Percentiles rank a stretch among this genome's conserved stretches.
Evolutionary conservation across 1,139 yeast species (phyloP).

Genomic region (Schizosaccharomyces versatilis): DNA sequence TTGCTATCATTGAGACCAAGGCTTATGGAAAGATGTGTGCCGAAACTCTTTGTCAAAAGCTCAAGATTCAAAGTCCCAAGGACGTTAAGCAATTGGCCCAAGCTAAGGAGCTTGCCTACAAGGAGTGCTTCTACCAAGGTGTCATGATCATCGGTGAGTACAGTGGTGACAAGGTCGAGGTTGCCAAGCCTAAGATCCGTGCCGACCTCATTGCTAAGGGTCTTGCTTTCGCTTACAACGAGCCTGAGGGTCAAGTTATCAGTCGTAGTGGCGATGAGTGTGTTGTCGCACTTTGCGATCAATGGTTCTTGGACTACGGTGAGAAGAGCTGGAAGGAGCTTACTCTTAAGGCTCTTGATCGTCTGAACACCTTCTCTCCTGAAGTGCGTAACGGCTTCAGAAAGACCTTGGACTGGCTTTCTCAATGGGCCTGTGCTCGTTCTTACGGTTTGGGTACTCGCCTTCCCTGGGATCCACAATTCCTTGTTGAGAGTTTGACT

Average conservation of each 20-base stretch:
- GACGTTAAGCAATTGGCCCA: constrained; percentile 66
- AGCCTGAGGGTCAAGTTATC: constrained; percentile 74
- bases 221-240: constrained; percentile 72
- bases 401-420: constrained; percentile 87
- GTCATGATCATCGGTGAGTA: constrained; percentile 57
- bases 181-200: constrained; percentile 70
- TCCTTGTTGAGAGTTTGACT: constrained; percentile 79
- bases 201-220: constrained; percentile 58
- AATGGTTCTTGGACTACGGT: constrained; percentile 96
- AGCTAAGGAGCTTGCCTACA: constrained; percentile 88
- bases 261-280: constrained; percentile 96
- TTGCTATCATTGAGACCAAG: constrained; percentile 57
- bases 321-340: constrained; percentile 77
- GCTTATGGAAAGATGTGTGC: constrained; percentile 83
- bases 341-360: constrained; percentile 58
- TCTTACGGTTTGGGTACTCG: constrained; percentile 88
- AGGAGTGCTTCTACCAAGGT: constrained; percentile 92
- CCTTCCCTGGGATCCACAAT: constrained; percentile 93
- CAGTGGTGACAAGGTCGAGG: constrained; percentile 75
- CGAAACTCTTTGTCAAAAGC: constrained; percentile 56
- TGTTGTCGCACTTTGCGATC: constrained; percentile 91
- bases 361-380: constrained; percentile 57
- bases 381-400: constrained; percentile 87
- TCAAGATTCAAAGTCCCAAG: constrained; percentile 87
- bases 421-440: constrained; percentile 96